Base-by-base conservation (phyloP, 352 stramenopile genomes). In the Phytophthora colocasiae region DNA sequence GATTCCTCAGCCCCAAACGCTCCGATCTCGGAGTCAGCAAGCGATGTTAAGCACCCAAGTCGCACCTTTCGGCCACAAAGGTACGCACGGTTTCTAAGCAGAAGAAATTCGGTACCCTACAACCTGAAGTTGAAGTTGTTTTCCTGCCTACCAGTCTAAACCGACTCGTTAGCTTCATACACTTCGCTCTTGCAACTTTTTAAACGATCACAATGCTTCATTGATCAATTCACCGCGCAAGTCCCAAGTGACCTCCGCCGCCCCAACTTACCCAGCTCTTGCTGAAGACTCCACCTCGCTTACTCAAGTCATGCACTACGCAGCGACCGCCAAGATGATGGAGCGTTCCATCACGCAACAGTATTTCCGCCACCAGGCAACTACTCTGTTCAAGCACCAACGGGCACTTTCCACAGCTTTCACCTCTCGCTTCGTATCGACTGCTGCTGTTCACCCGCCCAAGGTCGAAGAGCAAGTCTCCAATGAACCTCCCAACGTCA, bases 111-210 rank as follows among this genome's bases (percentile, higher is more conserved):
- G 58, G 58, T 52, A 58, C 46, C 46, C 39, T 45, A 53, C 58
- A 58, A 65, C 24, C 49, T 66, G 34, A 56, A 39, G 50, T 62
- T 68, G 58, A 66, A 54, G 19, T 54, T 49, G 38, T 44, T 41
- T 17, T 36, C 31, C 31, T 14, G 31, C 39, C 14, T 27, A 40
- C 34, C 34, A 41, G 4, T 31, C 36, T 41, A 12, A 7, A 41
- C 15, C 6, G 36, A 17, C 38, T 22, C 38, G 14, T 22, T 43
- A 22, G 38, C 38, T 43, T 43, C 38, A 43, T 14, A n/a, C 38
- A 22, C n/a, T 43, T n/a, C 38, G 15, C 5, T 43, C 31, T 43
- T 14, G 14, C 38, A 19, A n/a, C 15, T 22, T 14, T n/a, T 43
- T 17, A n/a, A 22, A 19, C 22, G n/a, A 34, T 57, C 34, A 40